Base-by-base conservation (phyloP, 1,139 yeast genomes). In the Geotrichum aggregatum region DNA sequence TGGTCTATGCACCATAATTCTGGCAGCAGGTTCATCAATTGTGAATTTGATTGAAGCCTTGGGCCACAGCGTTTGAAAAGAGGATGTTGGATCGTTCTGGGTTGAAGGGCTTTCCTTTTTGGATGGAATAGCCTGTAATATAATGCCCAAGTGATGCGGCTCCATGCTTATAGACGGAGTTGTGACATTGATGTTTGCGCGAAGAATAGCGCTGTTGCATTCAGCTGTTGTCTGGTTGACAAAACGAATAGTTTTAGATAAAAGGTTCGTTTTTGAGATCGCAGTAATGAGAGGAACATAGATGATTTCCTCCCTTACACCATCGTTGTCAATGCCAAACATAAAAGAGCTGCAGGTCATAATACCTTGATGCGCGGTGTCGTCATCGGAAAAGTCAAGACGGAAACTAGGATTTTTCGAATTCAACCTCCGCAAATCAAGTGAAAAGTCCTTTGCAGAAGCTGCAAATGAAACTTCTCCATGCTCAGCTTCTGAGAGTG, bases 331-430 rank as follows among this genome's bases (percentile, higher is more conserved):
- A 34, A 68, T 38, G 8, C 71, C 74, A 42, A 71, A 59, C 14
- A 67, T 64, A 35, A 70, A 52, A 4, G 75, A 68, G 14, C 70
- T 65, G n/a, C 69, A 59, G 10, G 73, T 61, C 50, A 69, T 59
- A n/a, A 71, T 65, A 2, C 71, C 70, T 58, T 72, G 76, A 55
- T 72, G 76, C 6, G 76, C 75, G 19, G 62, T 58, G 43, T 70
- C 73, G 18, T 58, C 59, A 6, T 62, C 63, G 1, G 62, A 59
- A 56, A 70, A 72, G 40, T 64, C 59, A 52, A 73, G 63, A 54
- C 68, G 64, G 58, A 71, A 72, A 2, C 73, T 72, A 8, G 75
- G 73, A 44, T 66, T 66, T 41, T 63, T 60, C 11, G 73, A 66
- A 52, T 68, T 70, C 52, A 73, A 64, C 3, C 75, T 61, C 31